Evolutionary conservation across 2,329 filamentous ascomycete species (phyloP).

Genomic region (Paraphaeosphaeria sporulosa): DNA sequence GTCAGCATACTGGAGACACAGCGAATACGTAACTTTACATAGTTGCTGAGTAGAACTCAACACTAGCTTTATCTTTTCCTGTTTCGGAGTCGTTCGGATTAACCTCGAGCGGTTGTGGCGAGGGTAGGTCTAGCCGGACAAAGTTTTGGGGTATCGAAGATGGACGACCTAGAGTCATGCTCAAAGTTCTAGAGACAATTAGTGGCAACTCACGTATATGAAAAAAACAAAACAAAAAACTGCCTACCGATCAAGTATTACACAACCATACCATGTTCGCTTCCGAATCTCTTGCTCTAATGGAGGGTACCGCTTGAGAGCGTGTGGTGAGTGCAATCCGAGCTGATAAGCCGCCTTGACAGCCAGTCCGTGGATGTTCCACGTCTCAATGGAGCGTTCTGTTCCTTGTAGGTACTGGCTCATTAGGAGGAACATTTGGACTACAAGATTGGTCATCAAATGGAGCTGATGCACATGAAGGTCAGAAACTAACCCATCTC

Average conservation of each 20-base stretch:
- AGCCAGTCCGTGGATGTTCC: slow-evolving; percentile 62
- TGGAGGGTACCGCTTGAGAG: slow-evolving; percentile 45
- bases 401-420: slow-evolving; percentile 64
- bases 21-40: no score
- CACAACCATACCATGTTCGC: slow-evolving; percentile 60
- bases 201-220: no score
- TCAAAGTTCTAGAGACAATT: slow-evolving; percentile 48
- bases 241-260: slow-evolving; percentile 43
- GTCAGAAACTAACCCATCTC: no score
- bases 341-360: slow-evolving; percentile 61
- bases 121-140: slow-evolving; percentile 51
- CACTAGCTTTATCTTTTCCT: no score
- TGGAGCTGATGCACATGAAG: no score
- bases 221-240: neutral
- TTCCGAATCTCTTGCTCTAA: slow-evolving; percentile 58
- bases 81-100: no score
- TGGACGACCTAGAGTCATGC: slow-evolving; percentile 62
- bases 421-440: slow-evolving; percentile 49
- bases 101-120: slow-evolving; percentile 32
- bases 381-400: slow-evolving; percentile 61
- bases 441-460: no score
- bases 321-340: slow-evolving; percentile 58
- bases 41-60: no score
- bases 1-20: no score
- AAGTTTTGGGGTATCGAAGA: slow-evolving; percentile 56